These are phyloP conservation scores for Acanthamoeba quina DNA, from an alignment of 208 protist species.

Conservation along the genomic window DNA sequence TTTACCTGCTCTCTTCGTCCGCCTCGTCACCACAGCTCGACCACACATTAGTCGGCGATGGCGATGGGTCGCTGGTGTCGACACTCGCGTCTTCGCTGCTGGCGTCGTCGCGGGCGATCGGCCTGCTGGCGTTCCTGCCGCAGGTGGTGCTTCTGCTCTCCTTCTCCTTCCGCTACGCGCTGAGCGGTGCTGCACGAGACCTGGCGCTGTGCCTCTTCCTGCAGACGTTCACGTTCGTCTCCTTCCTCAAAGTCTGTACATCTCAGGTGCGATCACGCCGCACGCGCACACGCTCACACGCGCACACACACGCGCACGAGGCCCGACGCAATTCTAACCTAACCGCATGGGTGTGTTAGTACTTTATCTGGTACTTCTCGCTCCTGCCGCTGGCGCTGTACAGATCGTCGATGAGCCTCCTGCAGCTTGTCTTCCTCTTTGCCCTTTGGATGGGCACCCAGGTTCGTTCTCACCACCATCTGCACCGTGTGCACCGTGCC, in stretches of 20 bases:
- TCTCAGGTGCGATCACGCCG: conserved; percentile 63
- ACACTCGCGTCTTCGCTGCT: not conserved
- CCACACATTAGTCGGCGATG: not conserved
- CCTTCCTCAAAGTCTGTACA: conserved; percentile 91
- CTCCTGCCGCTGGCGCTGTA: conserved; percentile 84
- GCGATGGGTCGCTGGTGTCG: not conserved
- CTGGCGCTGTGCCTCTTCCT: conserved; percentile 84
- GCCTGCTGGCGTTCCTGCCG: conserved; percentile 86
- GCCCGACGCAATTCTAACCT: too few species aligned
- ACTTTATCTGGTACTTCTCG: conserved; percentile 91
- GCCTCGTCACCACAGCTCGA: not conserved
- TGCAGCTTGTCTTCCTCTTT: conserved; percentile 22
- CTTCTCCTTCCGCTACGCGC: conserved; percentile 30
- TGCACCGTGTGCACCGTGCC: too few species aligned
- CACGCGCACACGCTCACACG: not conserved
- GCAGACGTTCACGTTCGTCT: conserved; percentile 88
- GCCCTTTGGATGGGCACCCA: conserved; percentile 74
- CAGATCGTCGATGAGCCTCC: conserved; percentile 54
- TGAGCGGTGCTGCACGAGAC: conserved; percentile 47
- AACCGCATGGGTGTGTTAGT: conserved; percentile 70
- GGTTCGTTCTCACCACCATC: not conserved
- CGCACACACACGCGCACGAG: too few species aligned
- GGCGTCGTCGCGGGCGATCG: conserved; percentile 16
- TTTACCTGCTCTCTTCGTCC: conserved; percentile 82
- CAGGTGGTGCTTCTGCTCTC: conserved; percentile 85